A percentile compares a stretch with the other conserved stretches of the same genome.
phyloP scores from a whole-genome alignment of 495 filamentous ascomycete genomes.

The Apiosordaria backusii region DNA sequence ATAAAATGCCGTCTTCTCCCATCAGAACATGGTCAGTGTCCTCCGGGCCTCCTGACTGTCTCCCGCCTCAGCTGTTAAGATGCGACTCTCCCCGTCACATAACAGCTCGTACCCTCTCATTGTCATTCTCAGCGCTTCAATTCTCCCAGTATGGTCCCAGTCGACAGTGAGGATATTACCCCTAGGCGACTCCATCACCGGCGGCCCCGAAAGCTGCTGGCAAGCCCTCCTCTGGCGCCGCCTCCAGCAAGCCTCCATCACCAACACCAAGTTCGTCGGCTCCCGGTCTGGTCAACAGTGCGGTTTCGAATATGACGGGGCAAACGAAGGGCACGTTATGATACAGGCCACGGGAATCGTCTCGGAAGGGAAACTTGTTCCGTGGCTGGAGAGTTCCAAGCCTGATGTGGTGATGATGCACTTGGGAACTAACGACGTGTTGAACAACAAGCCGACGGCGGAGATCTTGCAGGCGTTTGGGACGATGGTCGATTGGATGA shows the following conservation, averaged over 20 bases:
- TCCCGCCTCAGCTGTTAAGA: too few species aligned
- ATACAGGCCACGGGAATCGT: constrained; percentile 43
- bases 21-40: too few species aligned
- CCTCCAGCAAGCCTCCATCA: constrained; percentile 30
- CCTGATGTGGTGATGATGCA: constrained; percentile 48
- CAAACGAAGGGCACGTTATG: constrained; percentile 47
- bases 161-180: constrained; percentile 35
- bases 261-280: constrained; percentile 40
- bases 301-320: constrained; percentile 43
- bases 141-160: not conserved
- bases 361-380: constrained; percentile 35
- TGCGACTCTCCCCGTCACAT: too few species aligned
- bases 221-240: constrained; percentile 38
- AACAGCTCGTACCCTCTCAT: not conserved
- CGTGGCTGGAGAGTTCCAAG: constrained; percentile 39
- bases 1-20: too few species aligned
- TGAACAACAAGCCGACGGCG: constrained; percentile 30
- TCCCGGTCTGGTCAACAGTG: constrained; percentile 35
- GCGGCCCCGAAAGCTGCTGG: constrained; percentile 42
- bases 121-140: not conserved
- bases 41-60: too few species aligned
- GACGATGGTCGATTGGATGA: not conserved
- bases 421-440: constrained; percentile 50
- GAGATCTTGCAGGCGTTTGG: constrained; percentile 38
- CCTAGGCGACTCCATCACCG: constrained; percentile 42